Evolutionary conservation across 768 basidiomycete species (phyloP).

Genomic region (Amanita jacksonii): DNA sequence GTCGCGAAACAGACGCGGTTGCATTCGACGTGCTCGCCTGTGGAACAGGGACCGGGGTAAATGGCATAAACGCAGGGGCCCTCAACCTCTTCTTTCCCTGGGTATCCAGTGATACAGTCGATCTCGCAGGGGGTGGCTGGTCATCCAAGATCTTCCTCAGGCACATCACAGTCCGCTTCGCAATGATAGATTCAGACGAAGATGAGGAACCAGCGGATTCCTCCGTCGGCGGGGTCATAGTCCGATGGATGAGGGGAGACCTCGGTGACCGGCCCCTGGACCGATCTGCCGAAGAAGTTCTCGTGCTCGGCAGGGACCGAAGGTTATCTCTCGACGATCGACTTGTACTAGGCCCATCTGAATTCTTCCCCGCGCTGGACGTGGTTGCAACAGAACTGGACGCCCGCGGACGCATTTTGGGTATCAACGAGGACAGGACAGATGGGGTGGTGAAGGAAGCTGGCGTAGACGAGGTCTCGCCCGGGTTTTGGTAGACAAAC

Average conservation of each 20-base stretch:
- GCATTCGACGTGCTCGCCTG: slow-evolving; percentile 58
- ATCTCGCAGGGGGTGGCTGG: slow-evolving; percentile 30
- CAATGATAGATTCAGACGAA: slow-evolving; percentile 43
- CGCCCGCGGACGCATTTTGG: slow-evolving; percentile 19
- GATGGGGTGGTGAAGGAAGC: slow-evolving; percentile 24
- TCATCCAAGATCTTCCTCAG: slow-evolving; percentile 64
- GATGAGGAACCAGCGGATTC: slow-evolving; percentile 49
- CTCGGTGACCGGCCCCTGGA: slow-evolving; percentile 4
- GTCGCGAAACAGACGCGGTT: slow-evolving; percentile 70
- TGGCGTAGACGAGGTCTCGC: slow-evolving; percentile 23
- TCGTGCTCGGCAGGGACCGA: not conserved
- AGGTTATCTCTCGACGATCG: slow-evolving; percentile 2
- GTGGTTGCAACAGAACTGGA: slow-evolving; percentile 24
- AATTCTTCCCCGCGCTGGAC: slow-evolving; percentile 14
- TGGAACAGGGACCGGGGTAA: slow-evolving; percentile 44
- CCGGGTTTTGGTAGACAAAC: slow-evolving; percentile 32
- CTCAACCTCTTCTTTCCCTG: not conserved
- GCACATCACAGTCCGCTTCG: slow-evolving; percentile 54
- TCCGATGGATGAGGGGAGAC: slow-evolving; percentile 16
- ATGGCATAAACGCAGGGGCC: slow-evolving; percentile 30
- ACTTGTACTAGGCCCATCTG: slow-evolving; percentile 3
- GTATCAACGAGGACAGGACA: slow-evolving; percentile 21
- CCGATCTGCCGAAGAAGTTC: not conserved
- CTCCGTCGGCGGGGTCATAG: slow-evolving; percentile 50
- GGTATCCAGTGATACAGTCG: slow-evolving; percentile 7